Evolutionary conservation across 1,284 basidiomycete genomes (phyloP).

Genomic region (Tranzscheliella williamsii): DNA sequence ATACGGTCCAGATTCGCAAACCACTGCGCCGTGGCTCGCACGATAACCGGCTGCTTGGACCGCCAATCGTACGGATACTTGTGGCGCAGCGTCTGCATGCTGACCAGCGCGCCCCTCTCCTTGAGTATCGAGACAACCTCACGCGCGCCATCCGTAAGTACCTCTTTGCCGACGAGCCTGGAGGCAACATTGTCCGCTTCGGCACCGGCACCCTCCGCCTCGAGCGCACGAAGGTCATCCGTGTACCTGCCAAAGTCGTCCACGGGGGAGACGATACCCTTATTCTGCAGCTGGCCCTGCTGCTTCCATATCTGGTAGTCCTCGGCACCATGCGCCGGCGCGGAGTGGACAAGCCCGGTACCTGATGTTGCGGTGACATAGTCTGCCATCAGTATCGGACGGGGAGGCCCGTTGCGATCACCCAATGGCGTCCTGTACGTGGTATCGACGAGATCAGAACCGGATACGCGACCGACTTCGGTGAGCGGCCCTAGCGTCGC

Average conservation of each 20-base stretch:
- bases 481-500: slow-evolving; percentile 27
- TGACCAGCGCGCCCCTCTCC: slow-evolving; percentile 67
- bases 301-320: slow-evolving; percentile 69
- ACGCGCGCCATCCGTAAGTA: slow-evolving; percentile 74
- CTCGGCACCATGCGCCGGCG: slow-evolving; percentile 91
- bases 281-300: slow-evolving; percentile 24
- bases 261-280: slow-evolving; percentile 64
- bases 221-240: slow-evolving; percentile 28
- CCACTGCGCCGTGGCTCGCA: slow-evolving; percentile 97
- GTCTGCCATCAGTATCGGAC: slow-evolving; percentile 64
- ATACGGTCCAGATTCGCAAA: slow-evolving; percentile 88
- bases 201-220: slow-evolving; percentile 61
- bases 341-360: slow-evolving; percentile 95
- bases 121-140: slow-evolving; percentile 67
- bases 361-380: slow-evolving; percentile 87
- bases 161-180: slow-evolving; percentile 71
- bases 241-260: slow-evolving; percentile 79
- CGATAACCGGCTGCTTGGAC: slow-evolving; percentile 87
- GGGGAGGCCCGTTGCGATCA: slow-evolving; percentile 52
- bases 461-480: slow-evolving; percentile 22
- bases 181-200: slow-evolving; percentile 63
- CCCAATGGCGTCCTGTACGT: slow-evolving; percentile 74
- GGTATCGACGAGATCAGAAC: slow-evolving; percentile 67
- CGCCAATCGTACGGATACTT: slow-evolving; percentile 98
- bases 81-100: slow-evolving; percentile 75